A percentile compares a stretch with the other conserved stretches of the same genome.
Evolutionary conservation across 1,139 yeast genomes (phyloP).

Genomic region (Kodamaea ohmeri): DNA sequence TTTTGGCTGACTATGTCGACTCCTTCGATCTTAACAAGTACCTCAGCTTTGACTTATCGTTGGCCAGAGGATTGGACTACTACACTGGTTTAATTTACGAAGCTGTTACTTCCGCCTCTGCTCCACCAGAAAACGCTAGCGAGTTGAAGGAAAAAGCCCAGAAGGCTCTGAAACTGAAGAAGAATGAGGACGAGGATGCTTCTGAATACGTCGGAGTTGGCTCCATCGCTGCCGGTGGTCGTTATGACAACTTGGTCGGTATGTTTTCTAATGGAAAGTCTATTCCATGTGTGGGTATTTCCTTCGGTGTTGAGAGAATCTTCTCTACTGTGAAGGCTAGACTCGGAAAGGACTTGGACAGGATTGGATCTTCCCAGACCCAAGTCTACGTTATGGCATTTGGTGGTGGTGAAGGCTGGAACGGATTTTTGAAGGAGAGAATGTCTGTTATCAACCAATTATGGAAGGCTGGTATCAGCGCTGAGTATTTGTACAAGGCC

Average conservation of each 20-base stretch:
- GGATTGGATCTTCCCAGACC: slow-evolving; percentile 77
- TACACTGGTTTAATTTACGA: slow-evolving; percentile 96
- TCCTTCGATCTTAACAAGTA: slow-evolving; percentile 68
- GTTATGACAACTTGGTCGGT: slow-evolving; percentile 93
- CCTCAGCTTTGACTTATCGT: slow-evolving; percentile 83
- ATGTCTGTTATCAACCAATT: slow-evolving; percentile 77
- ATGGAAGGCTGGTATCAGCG: slow-evolving; percentile 86
- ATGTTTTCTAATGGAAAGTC: slow-evolving; percentile 94
- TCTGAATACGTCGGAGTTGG: slow-evolving; percentile 98
- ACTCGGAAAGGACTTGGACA: slow-evolving; percentile 50
- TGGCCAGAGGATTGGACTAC: slow-evolving; percentile 96
- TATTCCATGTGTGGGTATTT: slow-evolving; percentile 95
- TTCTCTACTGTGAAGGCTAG: slow-evolving; percentile 86
- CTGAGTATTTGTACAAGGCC: slow-evolving; percentile 86
- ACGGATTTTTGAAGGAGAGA: slow-evolving; percentile 86
- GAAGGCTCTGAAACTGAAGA: slow-evolving; percentile 47
- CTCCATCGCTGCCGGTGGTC: slow-evolving; percentile 97
- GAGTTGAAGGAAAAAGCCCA: slow-evolving; percentile 58
- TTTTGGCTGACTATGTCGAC: slow-evolving; percentile 71
- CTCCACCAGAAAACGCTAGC: slow-evolving; percentile 81
- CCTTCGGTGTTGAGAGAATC: slow-evolving; percentile 94
- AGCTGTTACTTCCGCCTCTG: slow-evolving; percentile 91
- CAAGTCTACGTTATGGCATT: slow-evolving; percentile 96
- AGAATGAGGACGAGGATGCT: slow-evolving; percentile 81
- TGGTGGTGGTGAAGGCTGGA: slow-evolving; percentile 97